These are phyloP conservation scores for Globisporangium irregulare DNA, from an alignment of 352 stramenopile species.

Conservation along the genomic window DNA sequence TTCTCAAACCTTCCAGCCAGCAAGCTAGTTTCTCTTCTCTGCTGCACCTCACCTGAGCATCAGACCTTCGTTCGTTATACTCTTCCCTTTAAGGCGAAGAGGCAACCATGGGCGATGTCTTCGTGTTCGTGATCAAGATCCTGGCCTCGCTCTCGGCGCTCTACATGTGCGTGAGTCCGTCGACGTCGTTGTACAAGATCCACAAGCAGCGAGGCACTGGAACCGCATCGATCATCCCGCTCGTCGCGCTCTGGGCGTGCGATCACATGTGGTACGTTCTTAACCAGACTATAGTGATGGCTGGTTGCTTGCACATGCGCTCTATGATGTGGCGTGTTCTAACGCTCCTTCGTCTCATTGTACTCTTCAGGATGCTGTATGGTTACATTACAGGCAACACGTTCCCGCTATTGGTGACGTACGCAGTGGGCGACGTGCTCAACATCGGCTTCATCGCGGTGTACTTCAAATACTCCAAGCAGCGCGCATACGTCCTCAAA, in stretches of 20 bases:
- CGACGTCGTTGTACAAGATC: slow-evolving; percentile 44
- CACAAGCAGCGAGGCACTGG: slow-evolving; percentile 46
- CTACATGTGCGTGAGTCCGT: slow-evolving; percentile 74
- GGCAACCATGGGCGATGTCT: slow-evolving; percentile 18
- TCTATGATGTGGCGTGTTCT: background rate
- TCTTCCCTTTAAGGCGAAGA: background rate
- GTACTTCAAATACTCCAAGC: slow-evolving; percentile 41
- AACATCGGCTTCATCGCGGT: slow-evolving; percentile 46
- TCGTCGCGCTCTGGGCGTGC: slow-evolving; percentile 63
- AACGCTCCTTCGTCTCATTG: background rate
- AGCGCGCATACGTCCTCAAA: slow-evolving; percentile 36
- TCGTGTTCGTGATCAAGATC: slow-evolving; percentile 54
- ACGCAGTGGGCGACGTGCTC: slow-evolving; percentile 44
- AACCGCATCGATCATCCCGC: slow-evolving; percentile 42
- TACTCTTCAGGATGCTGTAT: slow-evolving; percentile 48
- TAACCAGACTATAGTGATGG: background rate
- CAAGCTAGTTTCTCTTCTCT: background rate
- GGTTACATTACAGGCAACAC: slow-evolving; percentile 44
- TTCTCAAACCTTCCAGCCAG: background rate
- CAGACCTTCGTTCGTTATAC: background rate
- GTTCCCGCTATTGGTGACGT: slow-evolving; percentile 52
- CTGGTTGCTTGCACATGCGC: background rate
- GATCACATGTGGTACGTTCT: slow-evolving; percentile 68
- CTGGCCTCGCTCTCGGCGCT: slow-evolving; percentile 61
- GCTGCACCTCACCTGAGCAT: background rate